Conservation (phyloP, 306 rosid species). For the Citrullus amarus region DNA sequence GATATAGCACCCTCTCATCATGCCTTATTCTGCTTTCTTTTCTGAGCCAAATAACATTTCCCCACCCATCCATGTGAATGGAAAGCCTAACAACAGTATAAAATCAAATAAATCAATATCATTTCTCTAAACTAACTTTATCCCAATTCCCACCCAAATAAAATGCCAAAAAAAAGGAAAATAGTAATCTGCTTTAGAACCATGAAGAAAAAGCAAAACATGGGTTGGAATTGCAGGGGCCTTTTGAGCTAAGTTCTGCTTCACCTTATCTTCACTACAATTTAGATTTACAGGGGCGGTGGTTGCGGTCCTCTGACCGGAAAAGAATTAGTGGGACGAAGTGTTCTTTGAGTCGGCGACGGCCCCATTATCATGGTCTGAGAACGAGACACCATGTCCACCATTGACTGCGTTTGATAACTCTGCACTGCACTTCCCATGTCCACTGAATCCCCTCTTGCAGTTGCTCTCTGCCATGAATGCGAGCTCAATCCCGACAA, state of each 20-base stretch:
- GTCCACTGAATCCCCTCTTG: conserved; percentile 79
- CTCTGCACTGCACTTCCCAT: conserved; percentile 52
- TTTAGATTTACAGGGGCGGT: background rate
- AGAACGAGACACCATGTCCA: conserved; percentile 75
- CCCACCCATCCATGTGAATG: background rate
- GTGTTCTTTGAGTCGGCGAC: background rate
- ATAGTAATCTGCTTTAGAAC: background rate
- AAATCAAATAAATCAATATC: background rate
- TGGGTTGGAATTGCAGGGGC: background rate
- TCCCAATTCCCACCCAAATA: background rate
- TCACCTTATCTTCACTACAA: background rate
- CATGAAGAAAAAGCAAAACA: background rate
- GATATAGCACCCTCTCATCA: background rate
- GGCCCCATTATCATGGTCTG: background rate
- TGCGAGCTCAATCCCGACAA: conserved; percentile 87
- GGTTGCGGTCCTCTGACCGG: background rate
- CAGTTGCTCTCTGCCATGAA: conserved; percentile 90
- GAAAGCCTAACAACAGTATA: background rate
- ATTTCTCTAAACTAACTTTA: background rate
- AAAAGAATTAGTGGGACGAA: background rate
- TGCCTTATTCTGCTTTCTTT: background rate
- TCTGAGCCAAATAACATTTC: background rate
- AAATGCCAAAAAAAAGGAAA: background rate
- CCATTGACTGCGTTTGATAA: conserved; percentile 81
- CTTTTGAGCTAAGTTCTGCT: background rate